Base-by-base conservation (phyloP, 352 stramenopile species). In the Pilasporangium apinafurcum region DNA sequence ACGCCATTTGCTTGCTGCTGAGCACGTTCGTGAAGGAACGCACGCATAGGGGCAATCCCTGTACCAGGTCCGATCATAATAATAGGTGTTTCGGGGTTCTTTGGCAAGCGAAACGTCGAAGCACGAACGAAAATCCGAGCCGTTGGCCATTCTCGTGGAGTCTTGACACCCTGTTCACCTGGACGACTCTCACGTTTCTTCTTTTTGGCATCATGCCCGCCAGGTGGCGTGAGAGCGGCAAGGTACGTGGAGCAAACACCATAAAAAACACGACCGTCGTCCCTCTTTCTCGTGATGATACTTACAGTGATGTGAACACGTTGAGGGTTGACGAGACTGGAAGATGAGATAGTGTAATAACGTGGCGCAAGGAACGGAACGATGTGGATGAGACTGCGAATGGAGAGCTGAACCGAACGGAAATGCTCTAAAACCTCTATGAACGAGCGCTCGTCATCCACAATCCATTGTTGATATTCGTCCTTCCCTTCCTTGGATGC, bases 261-360 rank as follows among this genome's bases (percentile, higher is more conserved):
- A 33, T 80, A 62, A 61, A 97, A 97, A 3, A 90, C 56, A 25
- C 86, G 81, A 25, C 72, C 76, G 44, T 89, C 65, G 47, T 66
- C 48, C 46, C 85, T 88, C 26, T 76, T 68, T 25, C 83, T 71
- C 37, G 94, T 61, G 29, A 98, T 86, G 20, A 99, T 74, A 22
- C 87, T 87, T 18, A 98, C 88, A 4, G 96, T 98, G 34, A 98
- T 65, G 58, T 98, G 92, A 24, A 99, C 80, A 16, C 74, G 78
- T 35, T 88, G 81, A 5, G 95, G 92, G 59, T 96, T 84, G 3
- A 96, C 80, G 29, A 82, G 68, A 32, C 86, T 91, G 9, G 89
- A 99, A 4, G 95, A 99, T 25, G 92, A 96, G 54, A 99, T 99
- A 9, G 97, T 99, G 68, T 99, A 99, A 60, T 97, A 97, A 7